Percentiles rank a stretch among this genome's conserved stretches.
Evolutionary conservation across 129 eudicot species (phyloP).

Genomic region (Flaveria linearis): DNA sequence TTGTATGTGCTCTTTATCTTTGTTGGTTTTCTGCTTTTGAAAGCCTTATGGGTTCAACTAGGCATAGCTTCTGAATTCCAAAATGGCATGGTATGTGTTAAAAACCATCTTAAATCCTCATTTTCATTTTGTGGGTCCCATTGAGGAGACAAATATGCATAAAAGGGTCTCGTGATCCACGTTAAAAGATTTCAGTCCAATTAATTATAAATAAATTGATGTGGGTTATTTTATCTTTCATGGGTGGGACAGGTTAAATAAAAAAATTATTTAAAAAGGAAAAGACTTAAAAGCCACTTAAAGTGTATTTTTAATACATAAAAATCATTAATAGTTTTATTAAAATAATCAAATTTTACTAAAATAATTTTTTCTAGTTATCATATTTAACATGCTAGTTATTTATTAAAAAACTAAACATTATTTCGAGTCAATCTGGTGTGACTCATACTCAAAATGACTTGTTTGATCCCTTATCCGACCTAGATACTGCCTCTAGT

Average conservation of each 20-base stretch:
- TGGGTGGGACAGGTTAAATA: not conserved
- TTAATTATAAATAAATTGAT: not conserved
- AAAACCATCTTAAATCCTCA: not conserved
- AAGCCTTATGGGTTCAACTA: conserved; percentile 80
- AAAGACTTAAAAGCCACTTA: not conserved
- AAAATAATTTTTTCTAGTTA: not conserved
- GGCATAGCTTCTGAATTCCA: conserved; percentile 55
- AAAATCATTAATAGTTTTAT: not conserved
- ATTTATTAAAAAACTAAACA: not conserved
- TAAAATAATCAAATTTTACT: not conserved
- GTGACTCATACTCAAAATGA: not conserved
- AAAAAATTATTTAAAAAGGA: not conserved
- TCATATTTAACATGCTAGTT: not conserved
- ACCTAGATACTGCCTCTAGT: not conserved
- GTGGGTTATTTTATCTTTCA: not conserved
- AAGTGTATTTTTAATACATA: not conserved
- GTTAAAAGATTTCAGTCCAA: not conserved
- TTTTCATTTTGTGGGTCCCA: conserved; percentile 1
- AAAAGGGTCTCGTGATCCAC: not conserved
- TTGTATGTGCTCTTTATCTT: conserved; percentile 59
- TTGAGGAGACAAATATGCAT: not conserved
- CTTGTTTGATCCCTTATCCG: not conserved
- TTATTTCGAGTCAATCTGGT: not conserved
- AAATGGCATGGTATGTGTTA: conserved; percentile 64
- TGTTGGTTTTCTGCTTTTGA: conserved; percentile 53